These are phyloP conservation scores for Cercospora sp. DNA, from an alignment of 2,329 filamentous ascomycete species.

Conservation along the genomic window DNA sequence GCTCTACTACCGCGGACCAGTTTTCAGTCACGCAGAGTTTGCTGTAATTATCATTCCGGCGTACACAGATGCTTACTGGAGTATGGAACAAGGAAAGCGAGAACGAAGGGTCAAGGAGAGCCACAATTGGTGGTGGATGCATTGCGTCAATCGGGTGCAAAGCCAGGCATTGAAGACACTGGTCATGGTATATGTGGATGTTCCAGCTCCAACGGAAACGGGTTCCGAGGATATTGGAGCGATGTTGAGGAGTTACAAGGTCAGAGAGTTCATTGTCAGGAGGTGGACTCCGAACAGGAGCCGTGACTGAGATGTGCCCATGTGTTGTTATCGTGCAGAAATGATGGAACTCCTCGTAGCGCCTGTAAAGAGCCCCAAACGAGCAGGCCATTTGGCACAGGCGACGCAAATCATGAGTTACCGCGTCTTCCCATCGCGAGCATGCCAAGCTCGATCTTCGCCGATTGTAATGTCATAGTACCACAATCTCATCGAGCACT, in stretches of 20 bases:
- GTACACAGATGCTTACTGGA: constrained; percentile 75
- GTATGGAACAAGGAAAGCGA: constrained; percentile 46
- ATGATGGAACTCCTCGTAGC: too few relatives aligned
- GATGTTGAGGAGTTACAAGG: constrained; percentile 67
- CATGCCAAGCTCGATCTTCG: not conserved
- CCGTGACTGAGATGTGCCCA: constrained; percentile 50
- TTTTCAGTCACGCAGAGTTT: constrained; percentile 94
- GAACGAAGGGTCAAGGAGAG: constrained; percentile 51
- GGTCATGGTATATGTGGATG: constrained; percentile 85
- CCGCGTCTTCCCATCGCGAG: too few relatives aligned
- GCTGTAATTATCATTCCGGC: constrained; percentile 81
- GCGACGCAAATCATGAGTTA: too few relatives aligned
- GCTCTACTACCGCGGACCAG: constrained; percentile 89
- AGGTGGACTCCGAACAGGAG: constrained; percentile 84
- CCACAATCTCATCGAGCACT: too few relatives aligned
- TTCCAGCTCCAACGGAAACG: too few relatives aligned
- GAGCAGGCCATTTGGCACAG: too few relatives aligned
- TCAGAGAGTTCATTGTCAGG: constrained; percentile 78
- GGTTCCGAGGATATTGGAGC: constrained; percentile 67
- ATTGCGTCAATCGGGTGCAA: constrained; percentile 85
- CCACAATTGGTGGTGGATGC: constrained; percentile 75
- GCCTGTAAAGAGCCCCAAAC: too few relatives aligned
- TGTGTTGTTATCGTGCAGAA: too few relatives aligned
- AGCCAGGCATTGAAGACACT: constrained; percentile 88
- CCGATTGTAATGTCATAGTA: too few relatives aligned